Conservation (phyloP, 2,329 filamentous ascomycete genomes). For the Phaeosphaeriaceae sp. region DNA sequence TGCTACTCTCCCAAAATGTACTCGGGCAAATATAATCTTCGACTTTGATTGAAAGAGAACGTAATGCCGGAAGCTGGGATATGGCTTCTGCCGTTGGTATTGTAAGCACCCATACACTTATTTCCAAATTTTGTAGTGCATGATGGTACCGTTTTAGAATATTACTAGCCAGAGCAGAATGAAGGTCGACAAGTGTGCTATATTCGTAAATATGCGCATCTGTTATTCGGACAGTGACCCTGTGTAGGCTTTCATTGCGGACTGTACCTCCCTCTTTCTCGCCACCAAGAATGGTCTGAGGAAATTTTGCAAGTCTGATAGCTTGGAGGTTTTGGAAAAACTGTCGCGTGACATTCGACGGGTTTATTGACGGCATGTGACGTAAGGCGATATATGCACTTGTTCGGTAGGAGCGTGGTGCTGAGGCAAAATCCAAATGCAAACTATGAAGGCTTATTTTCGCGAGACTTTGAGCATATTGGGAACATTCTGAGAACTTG, state of each 20-base stretch:
- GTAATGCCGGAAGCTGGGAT: constrained; percentile 23
- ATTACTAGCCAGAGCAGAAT: constrained; percentile 33
- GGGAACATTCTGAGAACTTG: constrained; percentile 42
- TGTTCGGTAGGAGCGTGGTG: constrained; percentile 64
- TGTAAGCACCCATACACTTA: constrained; percentile 38
- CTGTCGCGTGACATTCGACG: no score
- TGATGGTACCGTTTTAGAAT: constrained; percentile 33
- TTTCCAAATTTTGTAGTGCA: constrained; percentile 34
- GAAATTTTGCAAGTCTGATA: no score
- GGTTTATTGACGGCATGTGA: constrained; percentile 3
- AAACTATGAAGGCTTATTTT: constrained; percentile 62
- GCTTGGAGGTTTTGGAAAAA: no score
- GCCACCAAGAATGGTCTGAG: no score
- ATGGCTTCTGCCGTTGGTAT: constrained; percentile 31
- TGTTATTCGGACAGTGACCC: constrained; percentile 23
- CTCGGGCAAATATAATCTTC: constrained; percentile 22
- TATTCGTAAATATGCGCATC: constrained; percentile 26
- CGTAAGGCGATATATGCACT: constrained; percentile 16
- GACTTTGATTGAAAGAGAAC: constrained; percentile 31
- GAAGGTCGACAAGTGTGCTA: constrained; percentile 33
- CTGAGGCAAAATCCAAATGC: constrained; percentile 76
- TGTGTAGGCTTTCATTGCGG: neutral
- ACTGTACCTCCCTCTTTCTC: no score
- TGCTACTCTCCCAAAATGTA: neutral
- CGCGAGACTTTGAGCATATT: constrained; percentile 33